phyloP scores from a whole-genome alignment of 192 early-diverging fungal genomes.

The Backusella sp. region DNA sequence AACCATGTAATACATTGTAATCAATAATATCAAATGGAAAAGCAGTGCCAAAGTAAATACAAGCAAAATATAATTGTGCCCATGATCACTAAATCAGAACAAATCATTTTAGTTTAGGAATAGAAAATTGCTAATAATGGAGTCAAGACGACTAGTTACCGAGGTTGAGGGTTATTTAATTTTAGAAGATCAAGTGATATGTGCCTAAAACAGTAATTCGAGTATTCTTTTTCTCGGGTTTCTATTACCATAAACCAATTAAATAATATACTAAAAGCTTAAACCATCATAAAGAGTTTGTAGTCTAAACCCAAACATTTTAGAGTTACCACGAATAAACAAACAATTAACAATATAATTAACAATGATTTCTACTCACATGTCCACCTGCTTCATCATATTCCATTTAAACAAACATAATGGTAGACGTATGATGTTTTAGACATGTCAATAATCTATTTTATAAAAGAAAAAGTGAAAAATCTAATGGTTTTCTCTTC shows the following conservation, averaged over 20 bases:
- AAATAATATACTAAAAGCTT: background rate
- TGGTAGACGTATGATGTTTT: background rate
- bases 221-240: background rate
- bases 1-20: too few relatives aligned
- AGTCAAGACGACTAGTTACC: background rate
- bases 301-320: constrained; percentile 3
- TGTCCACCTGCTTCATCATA: background rate
- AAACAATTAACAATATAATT: background rate
- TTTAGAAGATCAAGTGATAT: background rate
- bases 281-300: background rate
- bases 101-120: too few relatives aligned
- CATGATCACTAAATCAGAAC: too few relatives aligned
- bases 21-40: too few relatives aligned
- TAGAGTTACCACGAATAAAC: background rate
- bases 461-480: background rate
- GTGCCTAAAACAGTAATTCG: background rate
- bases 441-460: background rate
- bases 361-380: background rate
- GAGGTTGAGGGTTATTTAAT: background rate
- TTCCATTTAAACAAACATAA: background rate
- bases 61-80: too few relatives aligned
- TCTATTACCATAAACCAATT: background rate
- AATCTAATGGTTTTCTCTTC: background rate
- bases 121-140: too few relatives aligned
- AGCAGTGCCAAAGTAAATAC: too few relatives aligned